phyloP scores from a whole-genome alignment of 2,329 filamentous ascomycete species.

The Orbilia brochopaga region DNA sequence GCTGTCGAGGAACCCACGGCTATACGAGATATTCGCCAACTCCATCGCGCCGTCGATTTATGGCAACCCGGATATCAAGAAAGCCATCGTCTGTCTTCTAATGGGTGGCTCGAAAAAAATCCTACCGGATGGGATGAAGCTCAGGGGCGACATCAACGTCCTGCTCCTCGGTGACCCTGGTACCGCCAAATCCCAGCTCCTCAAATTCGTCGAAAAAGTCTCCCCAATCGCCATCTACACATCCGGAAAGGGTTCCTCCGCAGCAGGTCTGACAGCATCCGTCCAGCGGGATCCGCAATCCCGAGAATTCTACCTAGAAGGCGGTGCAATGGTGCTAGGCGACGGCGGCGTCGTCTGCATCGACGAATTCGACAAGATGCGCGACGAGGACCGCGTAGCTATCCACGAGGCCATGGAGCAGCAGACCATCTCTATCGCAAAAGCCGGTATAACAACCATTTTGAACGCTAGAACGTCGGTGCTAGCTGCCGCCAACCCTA shows the following conservation, averaged over 20 bases:
- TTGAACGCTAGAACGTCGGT: constrained; percentile 95
- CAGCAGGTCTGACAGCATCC: constrained; percentile 94
- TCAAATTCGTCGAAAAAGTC: constrained; percentile 97
- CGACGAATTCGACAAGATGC: constrained; percentile 99
- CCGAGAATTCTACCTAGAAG: constrained; percentile 95
- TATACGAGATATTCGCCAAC: constrained; percentile 88
- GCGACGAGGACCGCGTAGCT: constrained; percentile 94
- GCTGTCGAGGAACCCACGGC: constrained; percentile 84
- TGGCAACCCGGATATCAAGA: constrained; percentile 94
- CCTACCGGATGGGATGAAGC: constrained; percentile 93
- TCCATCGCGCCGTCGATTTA: constrained; percentile 98
- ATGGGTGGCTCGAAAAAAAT: constrained; percentile 98
- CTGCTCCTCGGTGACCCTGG: constrained; percentile 94
- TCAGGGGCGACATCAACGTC: constrained; percentile 97
- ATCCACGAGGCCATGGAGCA: constrained; percentile 99
- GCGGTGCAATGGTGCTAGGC: constrained; percentile 96
- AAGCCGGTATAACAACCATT: constrained; percentile 97
- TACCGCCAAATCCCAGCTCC: constrained; percentile 94
- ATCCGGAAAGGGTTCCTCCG: constrained; percentile 95
- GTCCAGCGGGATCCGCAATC: constrained; percentile 92
- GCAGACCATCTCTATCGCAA: constrained; percentile 98
- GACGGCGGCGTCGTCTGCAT: constrained; percentile 98
- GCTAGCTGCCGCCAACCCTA: constrained; percentile 91
- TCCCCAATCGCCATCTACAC: constrained; percentile 98
- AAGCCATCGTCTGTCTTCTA: constrained; percentile 89